Evolutionary conservation across 257 asterid species (phyloP).

Genomic region (Catharanthus roseus): DNA sequence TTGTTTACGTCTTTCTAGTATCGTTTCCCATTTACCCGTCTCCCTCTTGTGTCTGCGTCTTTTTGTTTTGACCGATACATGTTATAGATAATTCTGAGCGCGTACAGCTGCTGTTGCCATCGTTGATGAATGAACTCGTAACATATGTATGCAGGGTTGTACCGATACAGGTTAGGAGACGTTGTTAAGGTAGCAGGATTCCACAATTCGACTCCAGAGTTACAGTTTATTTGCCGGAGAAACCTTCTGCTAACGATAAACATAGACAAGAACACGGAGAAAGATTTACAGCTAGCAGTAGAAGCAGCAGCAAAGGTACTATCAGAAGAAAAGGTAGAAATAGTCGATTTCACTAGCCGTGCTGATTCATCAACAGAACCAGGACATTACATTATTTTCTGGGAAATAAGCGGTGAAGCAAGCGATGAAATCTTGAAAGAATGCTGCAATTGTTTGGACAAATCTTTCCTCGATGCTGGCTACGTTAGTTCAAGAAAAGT

Average conservation of each 20-base stretch:
- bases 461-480: slow-evolving; percentile 71
- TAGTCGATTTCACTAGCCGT: slow-evolving; percentile 84
- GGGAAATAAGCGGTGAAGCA: slow-evolving; percentile 72
- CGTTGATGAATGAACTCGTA: too few species aligned
- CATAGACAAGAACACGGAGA: slow-evolving; percentile 94
- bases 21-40: not conserved
- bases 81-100: too few species aligned
- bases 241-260: slow-evolving; percentile 78
- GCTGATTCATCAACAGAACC: slow-evolving; percentile 55
- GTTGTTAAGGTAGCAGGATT: slow-evolving; percentile 81
- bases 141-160: slow-evolving; percentile 59
- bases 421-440: slow-evolving; percentile 45
- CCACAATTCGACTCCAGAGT: slow-evolving; percentile 82
- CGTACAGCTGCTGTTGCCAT: too few species aligned
- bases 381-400: slow-evolving; percentile 70
- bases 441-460: slow-evolving; percentile 87
- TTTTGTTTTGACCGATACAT: too few species aligned
- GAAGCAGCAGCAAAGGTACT: slow-evolving; percentile 62
- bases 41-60: not conserved
- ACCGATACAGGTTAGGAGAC: slow-evolving; percentile 83
- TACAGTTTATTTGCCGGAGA: slow-evolving; percentile 74
- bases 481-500: slow-evolving; percentile 68
- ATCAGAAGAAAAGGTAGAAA: slow-evolving; percentile 56
- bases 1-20: not conserved
- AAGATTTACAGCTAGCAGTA: slow-evolving; percentile 77